Evolutionary conservation across 108 stramenopile species (phyloP), one percentile per base, ranked within the genome.

Genomic region (Heterococcus sp.): DNA sequence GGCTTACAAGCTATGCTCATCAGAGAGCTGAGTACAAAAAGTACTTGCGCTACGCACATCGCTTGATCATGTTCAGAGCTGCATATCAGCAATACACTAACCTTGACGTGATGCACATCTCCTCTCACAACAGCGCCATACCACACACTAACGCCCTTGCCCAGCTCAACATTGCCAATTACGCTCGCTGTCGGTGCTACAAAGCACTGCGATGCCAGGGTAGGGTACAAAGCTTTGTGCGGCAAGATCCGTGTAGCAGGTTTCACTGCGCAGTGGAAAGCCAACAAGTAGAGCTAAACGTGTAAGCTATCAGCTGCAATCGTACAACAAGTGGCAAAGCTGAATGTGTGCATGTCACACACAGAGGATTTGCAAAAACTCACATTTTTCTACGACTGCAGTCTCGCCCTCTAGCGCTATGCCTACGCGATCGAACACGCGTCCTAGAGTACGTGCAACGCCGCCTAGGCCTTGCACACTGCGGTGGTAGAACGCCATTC

Each of bases 171-270:
- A 73, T 96, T 91, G 27, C 98, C 98, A 77, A 98, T 93, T 40
- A 98, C 91, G n/a, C 93, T 93, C 39, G 98, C 95, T 29, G 93
- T 90, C 34, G 96, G 96, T 33, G 96, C 98, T 34, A 98, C 91
- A 85, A 98, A 98, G 31, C 92, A 94, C 67, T 58, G 71, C 1
- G 36, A 27, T 2, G 63, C 37, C 3, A 71, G 68, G 29, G 40
- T 64, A 32, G 84, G 84, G n/a, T 34, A 33, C 69, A 76, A 72
- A 28, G 75, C 83, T 35, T 65, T 75, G 75, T 76, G 75, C 21
- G 37, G 63, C 36, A 84, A 46, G 5, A 78, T 66, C 68, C 75
- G 28, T 3, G 83, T 84, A 0, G 83, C 75, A 28, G 83, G 75
- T 32, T 69, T 35, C 83, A 84, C 79, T 81, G 79, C 34, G 2